phyloP scores from a whole-genome alignment of 768 basidiomycete genomes.

The Mycena crocata region DNA sequence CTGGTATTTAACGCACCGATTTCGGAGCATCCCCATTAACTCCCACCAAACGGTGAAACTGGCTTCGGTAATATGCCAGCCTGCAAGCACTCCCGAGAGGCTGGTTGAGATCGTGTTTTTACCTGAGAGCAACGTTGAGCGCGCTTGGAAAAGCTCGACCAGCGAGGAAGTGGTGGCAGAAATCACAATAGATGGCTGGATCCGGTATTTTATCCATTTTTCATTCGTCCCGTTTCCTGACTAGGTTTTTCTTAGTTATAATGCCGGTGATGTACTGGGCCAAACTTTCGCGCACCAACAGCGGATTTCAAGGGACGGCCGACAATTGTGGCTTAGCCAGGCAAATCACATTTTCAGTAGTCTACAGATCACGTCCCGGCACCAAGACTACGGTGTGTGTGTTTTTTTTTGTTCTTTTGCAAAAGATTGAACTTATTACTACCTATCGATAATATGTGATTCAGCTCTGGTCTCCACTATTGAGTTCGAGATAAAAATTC shows the following conservation, averaged over 20 bases:
- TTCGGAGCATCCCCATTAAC: neutral
- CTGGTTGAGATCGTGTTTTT: neutral
- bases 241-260: neutral
- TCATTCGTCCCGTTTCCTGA: neutral
- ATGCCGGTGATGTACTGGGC: neutral
- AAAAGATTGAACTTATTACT: too few species aligned
- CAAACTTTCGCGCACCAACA: too few species aligned
- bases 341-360: neutral
- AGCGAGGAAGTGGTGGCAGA: neutral
- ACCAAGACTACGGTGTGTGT: neutral
- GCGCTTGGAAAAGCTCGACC: neutral
- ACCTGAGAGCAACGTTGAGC: neutral
- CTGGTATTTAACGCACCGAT: neutral
- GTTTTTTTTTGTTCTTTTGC: neutral
- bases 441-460: neutral
- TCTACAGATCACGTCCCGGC: neutral
- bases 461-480: neutral
- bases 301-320: neutral
- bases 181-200: conserved; percentile 1
- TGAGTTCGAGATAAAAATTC: neutral
- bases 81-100: neutral
- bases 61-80: neutral
- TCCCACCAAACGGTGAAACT: neutral
- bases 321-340: neutral
- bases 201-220: neutral